Base-by-base conservation (phyloP, 2,329 filamentous ascomycete species). In the Cladosporium sp. region DNA sequence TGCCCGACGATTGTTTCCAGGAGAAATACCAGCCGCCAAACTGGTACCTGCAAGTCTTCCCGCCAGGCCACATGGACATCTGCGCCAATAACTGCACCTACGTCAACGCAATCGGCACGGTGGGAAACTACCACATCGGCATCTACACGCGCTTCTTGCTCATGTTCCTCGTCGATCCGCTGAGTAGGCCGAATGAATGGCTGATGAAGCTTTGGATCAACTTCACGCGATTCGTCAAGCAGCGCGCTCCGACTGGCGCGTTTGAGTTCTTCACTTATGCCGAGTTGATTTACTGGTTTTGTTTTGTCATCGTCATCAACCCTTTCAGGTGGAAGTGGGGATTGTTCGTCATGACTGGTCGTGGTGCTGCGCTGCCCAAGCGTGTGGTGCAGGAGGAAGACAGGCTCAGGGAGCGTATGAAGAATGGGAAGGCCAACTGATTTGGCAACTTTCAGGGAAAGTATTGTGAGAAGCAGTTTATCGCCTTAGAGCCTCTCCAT, bases 271-370 rank as follows among this genome's bases (percentile, higher is more conserved):
- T 95, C 65, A 95, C 89, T 0, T 95, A 95, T 61, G 77, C 86
- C 0, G 89, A 95, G 68, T 72, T 95, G 44, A 64, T 93, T 4
- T 95, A 88, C 75, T 95, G 89, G 89, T 93, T 92, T 58, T 66
- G 82, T 5, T 95, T 93, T 62, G 85, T 85, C 51, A 82, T 92
- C 37, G 72, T 78, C 4, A 78, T 93, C 60, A 95, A 95, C 63
- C 89, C 89, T 0, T 95, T 95, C 68, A 74, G 89, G 7, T 95
- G 89, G 88, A 95, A 95, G 73, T 95, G 89, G 89, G 87, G 85
- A 0, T 65, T 84, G 0, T 95, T 95, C 64, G 88, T 95, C 13
- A 84, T 95, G 60, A 86, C 86, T 53, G 89, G 89, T 0, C 65
- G 92, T 24, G 88, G 86, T 0, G 75, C 80, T 38, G 74, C 73